These are phyloP conservation scores for Fusarium miscanthi DNA, from an alignment of 2,329 filamentous ascomycete species.

Conservation along the genomic window DNA sequence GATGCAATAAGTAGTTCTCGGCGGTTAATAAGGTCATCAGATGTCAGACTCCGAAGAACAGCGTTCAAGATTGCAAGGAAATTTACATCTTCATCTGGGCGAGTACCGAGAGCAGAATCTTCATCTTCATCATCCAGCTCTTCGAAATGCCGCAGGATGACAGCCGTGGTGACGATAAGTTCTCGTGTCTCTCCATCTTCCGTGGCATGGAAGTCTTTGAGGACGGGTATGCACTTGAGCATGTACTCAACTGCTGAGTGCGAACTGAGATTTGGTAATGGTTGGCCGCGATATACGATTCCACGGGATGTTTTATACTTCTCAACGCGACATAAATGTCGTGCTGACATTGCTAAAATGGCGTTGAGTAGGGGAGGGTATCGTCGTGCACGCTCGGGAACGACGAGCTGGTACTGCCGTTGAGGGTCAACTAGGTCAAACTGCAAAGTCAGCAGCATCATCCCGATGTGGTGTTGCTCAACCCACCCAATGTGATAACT, in stretches of 20 bases:
- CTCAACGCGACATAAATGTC: constrained; percentile 15
- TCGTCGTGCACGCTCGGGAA: constrained; percentile 27
- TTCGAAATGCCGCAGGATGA: constrained; percentile 34
- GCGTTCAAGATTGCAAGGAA: constrained; percentile 34
- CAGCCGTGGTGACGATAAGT: constrained; percentile 27
- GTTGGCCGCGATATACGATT: constrained; percentile 28
- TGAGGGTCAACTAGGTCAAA: constrained; percentile 35
- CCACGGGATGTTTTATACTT: constrained; percentile 19
- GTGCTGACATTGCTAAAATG: constrained; percentile 31
- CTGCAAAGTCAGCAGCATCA: not conserved
- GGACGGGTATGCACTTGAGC: constrained; percentile 29
- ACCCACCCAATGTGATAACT: constrained; percentile 33
- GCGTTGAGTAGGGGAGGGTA: constrained; percentile 33
- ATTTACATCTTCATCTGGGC: constrained; percentile 11
- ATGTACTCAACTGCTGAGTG: constrained; percentile 38
- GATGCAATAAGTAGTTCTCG: constrained; percentile 26
- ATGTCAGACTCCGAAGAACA: constrained; percentile 29
- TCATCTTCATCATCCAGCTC: constrained; percentile 38
- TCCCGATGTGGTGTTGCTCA: fast-evolving
- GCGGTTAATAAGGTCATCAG: constrained; percentile 20
- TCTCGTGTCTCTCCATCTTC: constrained; percentile 33
- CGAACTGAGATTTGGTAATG: constrained; percentile 1
- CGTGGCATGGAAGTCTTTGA: constrained; percentile 35
- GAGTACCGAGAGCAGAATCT: not conserved
- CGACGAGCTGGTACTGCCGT: constrained; percentile 17